These are phyloP conservation scores for Prunus davidiana DNA, from an alignment of 306 rosid genomes.

Conservation along the genomic window DNA sequence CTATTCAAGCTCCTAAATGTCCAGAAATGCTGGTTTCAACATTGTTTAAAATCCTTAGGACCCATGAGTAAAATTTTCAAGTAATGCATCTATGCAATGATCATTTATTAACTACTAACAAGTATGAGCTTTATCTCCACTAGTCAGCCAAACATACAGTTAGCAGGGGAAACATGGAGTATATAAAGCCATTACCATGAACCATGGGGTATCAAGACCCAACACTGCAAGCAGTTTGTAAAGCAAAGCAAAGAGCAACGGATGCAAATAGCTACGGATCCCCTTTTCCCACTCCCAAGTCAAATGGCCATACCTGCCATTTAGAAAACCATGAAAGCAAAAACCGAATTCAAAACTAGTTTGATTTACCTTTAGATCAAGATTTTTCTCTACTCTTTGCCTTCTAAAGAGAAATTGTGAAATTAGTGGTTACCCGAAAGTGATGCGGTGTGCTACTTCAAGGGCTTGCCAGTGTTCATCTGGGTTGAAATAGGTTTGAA, in stretches of 20 bases:
- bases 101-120: background rate
- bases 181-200: conserved; percentile 56
- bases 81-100: background rate
- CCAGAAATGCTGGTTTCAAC: too few species aligned
- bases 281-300: conserved; percentile 98
- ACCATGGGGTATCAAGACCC: conserved; percentile 67
- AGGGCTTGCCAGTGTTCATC: conserved; percentile 99
- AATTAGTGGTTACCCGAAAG: conserved; percentile 51
- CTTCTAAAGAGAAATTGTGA: background rate
- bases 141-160: background rate
- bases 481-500: conserved; percentile 88
- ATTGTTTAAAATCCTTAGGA: too few species aligned
- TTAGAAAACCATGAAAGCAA: conserved; percentile 3
- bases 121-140: background rate
- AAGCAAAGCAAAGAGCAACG: conserved; percentile 69
- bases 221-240: conserved; percentile 59
- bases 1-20: too few species aligned
- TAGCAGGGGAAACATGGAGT: background rate
- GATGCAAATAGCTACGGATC: conserved; percentile 84
- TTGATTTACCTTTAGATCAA: background rate
- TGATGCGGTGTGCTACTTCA: conserved; percentile 84
- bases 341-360: conserved; percentile 9
- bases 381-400: too few species aligned
- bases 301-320: conserved; percentile 77
- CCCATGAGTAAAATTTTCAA: background rate